phyloP scores from a whole-genome alignment of 163 green algal species.

The Scenedesmus sp. region DNA sequence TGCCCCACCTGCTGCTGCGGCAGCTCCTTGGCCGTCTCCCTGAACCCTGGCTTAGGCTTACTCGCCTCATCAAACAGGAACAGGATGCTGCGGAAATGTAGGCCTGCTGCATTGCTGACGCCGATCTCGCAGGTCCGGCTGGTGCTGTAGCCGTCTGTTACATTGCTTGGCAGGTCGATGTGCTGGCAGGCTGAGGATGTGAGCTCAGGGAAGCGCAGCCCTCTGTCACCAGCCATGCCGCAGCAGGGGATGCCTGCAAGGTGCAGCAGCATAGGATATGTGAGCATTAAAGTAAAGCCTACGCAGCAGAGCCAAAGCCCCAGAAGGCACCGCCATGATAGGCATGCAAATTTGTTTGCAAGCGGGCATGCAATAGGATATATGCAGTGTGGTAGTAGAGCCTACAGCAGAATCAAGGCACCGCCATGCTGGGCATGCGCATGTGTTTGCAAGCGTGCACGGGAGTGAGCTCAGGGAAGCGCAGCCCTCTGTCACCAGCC shows the following conservation, averaged over 20 bases:
- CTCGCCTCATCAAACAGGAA: conserved; percentile 41
- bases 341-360: no score
- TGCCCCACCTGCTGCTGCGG: conserved; percentile 44
- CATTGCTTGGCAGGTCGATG: conserved; percentile 27
- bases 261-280: no score
- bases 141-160: conserved; percentile 43
- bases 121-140: conserved; percentile 48
- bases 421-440: neutral
- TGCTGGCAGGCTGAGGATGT: conserved; percentile 38
- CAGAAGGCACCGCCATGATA: no score
- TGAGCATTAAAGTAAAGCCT: no score
- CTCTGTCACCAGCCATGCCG: conserved; percentile 33
- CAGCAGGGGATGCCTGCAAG: neutral
- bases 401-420: no score
- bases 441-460: neutral
- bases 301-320: no score
- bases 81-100: conserved; percentile 34
- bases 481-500: no score
- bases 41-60: neutral
- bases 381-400: no score
- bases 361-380: no score
- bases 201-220: conserved; percentile 43
- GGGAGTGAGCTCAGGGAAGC: no score
- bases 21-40: neutral
- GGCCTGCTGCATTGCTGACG: conserved; percentile 40